A percentile compares a stretch with the other conserved stretches of the same genome.
phyloP scores from a whole-genome alignment of 768 basidiomycete species.

The Mycena haematopus region DNA sequence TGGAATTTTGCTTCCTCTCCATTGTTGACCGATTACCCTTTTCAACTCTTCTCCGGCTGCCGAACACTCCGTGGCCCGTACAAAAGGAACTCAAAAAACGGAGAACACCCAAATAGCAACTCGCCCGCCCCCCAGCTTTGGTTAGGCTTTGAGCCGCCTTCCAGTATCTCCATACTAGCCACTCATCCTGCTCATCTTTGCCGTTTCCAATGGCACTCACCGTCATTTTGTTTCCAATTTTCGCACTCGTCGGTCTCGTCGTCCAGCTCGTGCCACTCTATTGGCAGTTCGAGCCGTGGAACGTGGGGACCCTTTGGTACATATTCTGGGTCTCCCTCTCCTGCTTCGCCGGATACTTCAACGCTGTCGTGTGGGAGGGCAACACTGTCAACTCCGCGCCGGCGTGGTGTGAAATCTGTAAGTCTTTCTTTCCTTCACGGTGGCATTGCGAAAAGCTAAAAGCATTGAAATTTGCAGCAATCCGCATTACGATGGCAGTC shows the following conservation, averaged over 20 bases:
- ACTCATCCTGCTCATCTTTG: too few species aligned
- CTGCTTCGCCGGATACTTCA: slow-evolving; percentile 51
- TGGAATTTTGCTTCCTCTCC: too few species aligned
- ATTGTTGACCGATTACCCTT: too few species aligned
- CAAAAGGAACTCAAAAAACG: too few species aligned
- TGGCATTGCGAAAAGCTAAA: neutral
- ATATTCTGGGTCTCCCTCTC: slow-evolving; percentile 52
- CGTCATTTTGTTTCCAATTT: slow-evolving; percentile 39
- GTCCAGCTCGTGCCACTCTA: slow-evolving; percentile 54
- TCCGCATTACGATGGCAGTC: slow-evolving; percentile 5
- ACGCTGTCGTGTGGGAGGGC: slow-evolving; percentile 60
- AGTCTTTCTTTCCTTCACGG: slow-evolving; percentile 13
- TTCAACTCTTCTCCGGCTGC: too few species aligned
- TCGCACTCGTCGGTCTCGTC: slow-evolving; percentile 47
- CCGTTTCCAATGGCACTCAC: neutral
- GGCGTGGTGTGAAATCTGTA: slow-evolving; percentile 74
- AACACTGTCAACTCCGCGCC: slow-evolving; percentile 47
- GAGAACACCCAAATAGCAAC: too few species aligned
- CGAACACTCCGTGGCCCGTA: too few species aligned
- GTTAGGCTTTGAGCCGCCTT: too few species aligned
- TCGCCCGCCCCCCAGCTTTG: too few species aligned
- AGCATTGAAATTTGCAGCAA: neutral
- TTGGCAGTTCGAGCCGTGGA: slow-evolving; percentile 56
- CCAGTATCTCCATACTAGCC: too few species aligned
- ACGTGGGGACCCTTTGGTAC: slow-evolving; percentile 51